These are phyloP conservation scores for Leccinum ambiguum DNA, from an alignment of 1,284 basidiomycete genomes.

Conservation along the genomic window DNA sequence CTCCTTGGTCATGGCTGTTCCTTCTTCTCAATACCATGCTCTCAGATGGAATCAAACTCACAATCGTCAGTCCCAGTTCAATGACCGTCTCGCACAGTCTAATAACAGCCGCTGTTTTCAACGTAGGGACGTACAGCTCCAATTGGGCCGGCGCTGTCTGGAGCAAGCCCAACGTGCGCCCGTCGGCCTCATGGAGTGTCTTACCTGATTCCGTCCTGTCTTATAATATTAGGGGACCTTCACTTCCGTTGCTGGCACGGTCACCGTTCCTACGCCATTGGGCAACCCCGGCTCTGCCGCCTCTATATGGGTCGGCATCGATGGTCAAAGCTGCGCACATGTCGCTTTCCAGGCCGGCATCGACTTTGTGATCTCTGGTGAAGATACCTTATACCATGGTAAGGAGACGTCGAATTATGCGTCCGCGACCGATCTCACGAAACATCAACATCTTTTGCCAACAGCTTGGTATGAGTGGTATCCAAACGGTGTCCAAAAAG, in stretches of 20 bases:
- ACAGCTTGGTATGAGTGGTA: slow-evolving; percentile 10
- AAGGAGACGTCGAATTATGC: background rate
- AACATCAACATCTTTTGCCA: slow-evolving; percentile 1
- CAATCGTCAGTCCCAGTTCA: background rate
- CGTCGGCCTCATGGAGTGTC: background rate
- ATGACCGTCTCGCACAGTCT: background rate
- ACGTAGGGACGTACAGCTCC: background rate
- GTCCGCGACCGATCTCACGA: background rate
- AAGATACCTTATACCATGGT: background rate
- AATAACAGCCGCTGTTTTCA: background rate
- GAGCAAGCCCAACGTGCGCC: background rate
- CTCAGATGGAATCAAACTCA: background rate
- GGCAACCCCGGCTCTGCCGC: background rate
- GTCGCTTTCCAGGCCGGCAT: slow-evolving; percentile 12
- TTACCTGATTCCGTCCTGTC: background rate
- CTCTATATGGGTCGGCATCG: slow-evolving; percentile 14
- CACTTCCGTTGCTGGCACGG: slow-evolving; percentile 6
- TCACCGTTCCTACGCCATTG: slow-evolving; percentile 3
- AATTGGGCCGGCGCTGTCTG: background rate
- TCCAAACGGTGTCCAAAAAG: background rate
- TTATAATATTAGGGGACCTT: slow-evolving; percentile 11
- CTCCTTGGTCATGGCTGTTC: slow-evolving; percentile 7
- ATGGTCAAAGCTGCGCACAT: slow-evolving; percentile 6
- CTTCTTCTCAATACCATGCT: background rate
- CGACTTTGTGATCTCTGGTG: background rate